Conservation (phyloP, 352 stramenopile genomes). For the Phytopythium aichiense region DNA sequence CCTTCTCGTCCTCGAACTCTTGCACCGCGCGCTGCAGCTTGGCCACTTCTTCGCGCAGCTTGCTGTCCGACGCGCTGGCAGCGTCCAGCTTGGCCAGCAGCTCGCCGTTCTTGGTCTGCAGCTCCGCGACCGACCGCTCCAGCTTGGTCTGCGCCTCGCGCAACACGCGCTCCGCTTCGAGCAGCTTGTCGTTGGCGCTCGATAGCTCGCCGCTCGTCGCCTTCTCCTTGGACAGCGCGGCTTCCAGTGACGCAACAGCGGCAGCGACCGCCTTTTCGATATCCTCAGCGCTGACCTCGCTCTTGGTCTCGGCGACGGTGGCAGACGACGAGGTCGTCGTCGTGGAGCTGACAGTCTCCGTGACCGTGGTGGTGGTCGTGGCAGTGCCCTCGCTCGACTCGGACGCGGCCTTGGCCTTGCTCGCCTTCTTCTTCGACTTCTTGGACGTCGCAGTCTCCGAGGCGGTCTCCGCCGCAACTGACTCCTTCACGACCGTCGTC, state of each 20-base stretch:
- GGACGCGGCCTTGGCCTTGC: conserved; percentile 12
- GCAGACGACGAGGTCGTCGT: conserved; percentile 10
- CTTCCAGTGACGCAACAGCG: conserved; percentile 16
- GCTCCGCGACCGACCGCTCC: conserved; percentile 10
- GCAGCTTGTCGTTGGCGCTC: conserved; percentile 14
- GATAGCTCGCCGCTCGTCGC: conserved; percentile 12
- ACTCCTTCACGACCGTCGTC: conserved; percentile 1
- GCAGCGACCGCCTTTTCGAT: conserved; percentile 9
- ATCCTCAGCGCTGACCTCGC: not conserved
- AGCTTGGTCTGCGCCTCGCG: conserved; percentile 23
- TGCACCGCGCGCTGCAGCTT: conserved; percentile 26
- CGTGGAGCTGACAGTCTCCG: not conserved
- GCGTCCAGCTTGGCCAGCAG: conserved; percentile 10
- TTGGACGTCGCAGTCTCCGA: conserved; percentile 10
- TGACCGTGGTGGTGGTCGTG: conserved; percentile 14
- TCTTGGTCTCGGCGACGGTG: conserved; percentile 15
- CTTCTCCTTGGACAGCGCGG: conserved; percentile 19
- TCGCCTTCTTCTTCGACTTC: conserved; percentile 10
- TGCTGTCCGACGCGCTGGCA: conserved; percentile 9
- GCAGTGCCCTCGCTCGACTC: not conserved
- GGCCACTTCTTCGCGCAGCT: conserved; percentile 14
- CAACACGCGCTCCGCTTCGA: conserved; percentile 17
- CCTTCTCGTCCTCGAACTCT: conserved; percentile 31
- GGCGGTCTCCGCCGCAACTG: not conserved
- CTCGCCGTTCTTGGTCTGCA: conserved; percentile 15